Conservation (phyloP, 805 yeast species). For the Monosporozyma servazzii region DNA sequence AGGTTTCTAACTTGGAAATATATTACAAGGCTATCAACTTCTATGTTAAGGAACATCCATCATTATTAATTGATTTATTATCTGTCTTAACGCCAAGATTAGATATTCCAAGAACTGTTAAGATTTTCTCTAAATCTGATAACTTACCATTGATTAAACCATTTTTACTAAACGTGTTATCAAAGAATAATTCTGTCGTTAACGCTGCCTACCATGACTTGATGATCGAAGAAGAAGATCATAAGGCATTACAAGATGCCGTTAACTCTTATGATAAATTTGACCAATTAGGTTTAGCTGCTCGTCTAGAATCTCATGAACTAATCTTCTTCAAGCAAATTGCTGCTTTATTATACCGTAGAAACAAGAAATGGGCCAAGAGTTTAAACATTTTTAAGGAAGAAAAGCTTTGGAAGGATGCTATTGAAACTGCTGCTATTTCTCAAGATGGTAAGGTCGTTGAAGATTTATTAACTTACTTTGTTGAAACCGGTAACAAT, state of each 20-base stretch:
- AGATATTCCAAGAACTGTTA: slow-evolving; percentile 89
- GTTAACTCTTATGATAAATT: slow-evolving; percentile 86
- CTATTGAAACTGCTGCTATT: slow-evolving; percentile 82
- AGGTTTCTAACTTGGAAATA: slow-evolving; percentile 91
- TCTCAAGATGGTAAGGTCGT: slow-evolving; percentile 75
- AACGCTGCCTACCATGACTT: slow-evolving; percentile 93
- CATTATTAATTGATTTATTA: slow-evolving; percentile 76
- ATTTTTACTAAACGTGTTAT: slow-evolving; percentile 83
- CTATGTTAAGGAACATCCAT: slow-evolving; percentile 86
- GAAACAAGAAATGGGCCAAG: slow-evolving; percentile 88
- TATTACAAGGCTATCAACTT: slow-evolving; percentile 96
- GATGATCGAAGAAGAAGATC: slow-evolving; percentile 92
- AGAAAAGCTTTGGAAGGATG: slow-evolving; percentile 91
- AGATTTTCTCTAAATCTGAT: slow-evolving; percentile 90
- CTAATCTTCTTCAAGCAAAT: slow-evolving; percentile 90
- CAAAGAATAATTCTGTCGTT: slow-evolving; percentile 82
- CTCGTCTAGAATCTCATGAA: slow-evolving; percentile 84
- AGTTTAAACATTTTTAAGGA: slow-evolving; percentile 80
- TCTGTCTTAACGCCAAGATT: slow-evolving; percentile 78
- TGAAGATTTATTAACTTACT: slow-evolving; percentile 79
- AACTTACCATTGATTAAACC: slow-evolving; percentile 94
- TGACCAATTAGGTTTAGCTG: slow-evolving; percentile 87
- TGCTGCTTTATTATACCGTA: slow-evolving; percentile 87
- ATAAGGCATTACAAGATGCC: slow-evolving; percentile 77
- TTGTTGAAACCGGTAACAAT: slow-evolving; percentile 93